phyloP scores from a whole-genome alignment of 768 basidiomycete species.

The Tylopilus balloui region DNA sequence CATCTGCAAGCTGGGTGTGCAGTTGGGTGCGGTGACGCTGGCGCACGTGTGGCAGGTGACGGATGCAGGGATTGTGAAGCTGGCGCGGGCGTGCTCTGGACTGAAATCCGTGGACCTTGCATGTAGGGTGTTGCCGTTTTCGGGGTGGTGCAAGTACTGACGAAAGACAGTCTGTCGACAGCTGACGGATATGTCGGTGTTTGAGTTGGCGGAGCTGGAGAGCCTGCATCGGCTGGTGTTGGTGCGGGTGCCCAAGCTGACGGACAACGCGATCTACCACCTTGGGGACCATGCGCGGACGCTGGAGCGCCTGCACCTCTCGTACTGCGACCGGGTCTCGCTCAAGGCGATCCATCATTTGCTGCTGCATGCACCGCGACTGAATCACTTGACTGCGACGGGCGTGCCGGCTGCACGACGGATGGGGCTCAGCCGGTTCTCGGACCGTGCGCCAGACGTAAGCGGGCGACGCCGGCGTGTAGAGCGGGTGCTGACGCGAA shows the following conservation, averaged over 20 bases:
- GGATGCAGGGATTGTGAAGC: constrained; percentile 62
- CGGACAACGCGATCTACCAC: constrained; percentile 76
- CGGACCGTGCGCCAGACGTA: constrained; percentile 64
- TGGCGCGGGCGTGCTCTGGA: constrained; percentile 67
- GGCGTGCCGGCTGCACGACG: constrained; percentile 73
- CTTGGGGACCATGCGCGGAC: constrained; percentile 66
- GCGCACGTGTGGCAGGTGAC: constrained; percentile 80
- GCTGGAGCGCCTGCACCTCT: constrained; percentile 79
- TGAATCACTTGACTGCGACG: constrained; percentile 76
- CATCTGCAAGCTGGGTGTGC: constrained; percentile 66
- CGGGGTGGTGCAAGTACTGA: constrained; percentile 12
- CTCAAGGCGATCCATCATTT: constrained; percentile 72
- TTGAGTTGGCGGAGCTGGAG: constrained; percentile 69
- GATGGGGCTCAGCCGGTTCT: constrained; percentile 70
- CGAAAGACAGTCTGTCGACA: constrained; percentile 63
- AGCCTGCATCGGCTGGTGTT: constrained; percentile 73
- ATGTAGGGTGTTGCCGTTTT: constrained; percentile 48
- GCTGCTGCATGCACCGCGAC: constrained; percentile 49
- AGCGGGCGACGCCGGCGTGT: constrained; percentile 19
- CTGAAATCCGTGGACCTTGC: constrained; percentile 83
- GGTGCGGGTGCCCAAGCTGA: constrained; percentile 76
- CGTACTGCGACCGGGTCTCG: constrained; percentile 79
- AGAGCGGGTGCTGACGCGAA: constrained; percentile 1
- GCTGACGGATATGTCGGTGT: constrained; percentile 80
- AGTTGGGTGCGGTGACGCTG: constrained; percentile 75